Percentiles rank a stretch among this genome's conserved stretches.
These are phyloP conservation scores for Rhodotorula babjevae DNA, from an alignment of 768 basidiomycete species.

Conservation along the genomic window DNA sequence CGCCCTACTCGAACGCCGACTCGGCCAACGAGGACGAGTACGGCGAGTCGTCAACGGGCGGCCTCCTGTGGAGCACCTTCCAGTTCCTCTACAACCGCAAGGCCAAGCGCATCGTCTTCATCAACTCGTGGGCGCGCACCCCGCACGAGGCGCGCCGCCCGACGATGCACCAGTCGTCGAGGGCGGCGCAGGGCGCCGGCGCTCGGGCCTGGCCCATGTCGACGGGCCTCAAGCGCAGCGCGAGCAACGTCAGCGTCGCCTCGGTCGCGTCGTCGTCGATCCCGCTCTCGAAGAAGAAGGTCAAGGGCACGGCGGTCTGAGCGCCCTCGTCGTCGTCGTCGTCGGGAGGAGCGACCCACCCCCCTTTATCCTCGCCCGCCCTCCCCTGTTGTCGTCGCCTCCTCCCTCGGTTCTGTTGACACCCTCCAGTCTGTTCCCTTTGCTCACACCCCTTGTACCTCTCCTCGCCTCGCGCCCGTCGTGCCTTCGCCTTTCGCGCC, in stretches of 20 bases:
- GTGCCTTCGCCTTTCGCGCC: not conserved
- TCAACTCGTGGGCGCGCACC: constrained; percentile 80
- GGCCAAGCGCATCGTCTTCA: constrained; percentile 83
- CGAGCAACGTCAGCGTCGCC: constrained; percentile 15
- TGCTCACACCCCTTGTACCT: not conserved
- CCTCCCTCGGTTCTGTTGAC: not conserved
- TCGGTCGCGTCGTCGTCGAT: constrained; percentile 22
- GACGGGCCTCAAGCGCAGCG: constrained; percentile 34
- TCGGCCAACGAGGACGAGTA: constrained; percentile 8
- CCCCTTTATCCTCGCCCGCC: too few relatives aligned
- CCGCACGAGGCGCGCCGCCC: constrained; percentile 11
- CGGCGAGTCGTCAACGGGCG: constrained; percentile 51
- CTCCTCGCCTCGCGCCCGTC: too few relatives aligned
- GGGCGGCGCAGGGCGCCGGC: not conserved
- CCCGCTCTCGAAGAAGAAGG: constrained; percentile 24
- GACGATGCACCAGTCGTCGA: not conserved
- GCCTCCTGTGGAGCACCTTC: constrained; percentile 85
- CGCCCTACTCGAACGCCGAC: constrained; percentile 6
- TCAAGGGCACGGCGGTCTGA: constrained; percentile 5
- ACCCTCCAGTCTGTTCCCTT: not conserved
- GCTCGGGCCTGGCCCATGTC: not conserved
- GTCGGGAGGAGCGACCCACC: too few relatives aligned
- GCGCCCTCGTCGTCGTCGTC: too few relatives aligned
- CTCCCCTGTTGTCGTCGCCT: too few relatives aligned
- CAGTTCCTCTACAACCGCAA: constrained; percentile 96